Base-by-base conservation (phyloP, 2,329 filamentous ascomycete species). In the Botryotinia convoluta region DNA sequence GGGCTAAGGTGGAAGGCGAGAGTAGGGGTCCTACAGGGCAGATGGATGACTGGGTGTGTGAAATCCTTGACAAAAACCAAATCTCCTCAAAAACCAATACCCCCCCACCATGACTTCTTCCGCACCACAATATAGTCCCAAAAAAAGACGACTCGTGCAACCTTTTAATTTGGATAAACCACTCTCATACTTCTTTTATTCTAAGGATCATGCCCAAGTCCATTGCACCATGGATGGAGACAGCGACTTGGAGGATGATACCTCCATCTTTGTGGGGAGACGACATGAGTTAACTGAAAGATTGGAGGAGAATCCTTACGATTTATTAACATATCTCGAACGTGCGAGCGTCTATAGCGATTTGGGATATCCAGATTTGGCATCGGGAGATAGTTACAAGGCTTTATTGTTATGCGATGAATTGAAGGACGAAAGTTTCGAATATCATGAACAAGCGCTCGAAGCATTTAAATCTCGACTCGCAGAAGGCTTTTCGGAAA, bases 391-490 rank as follows among this genome's bases (percentile, higher is more conserved):
- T 84, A 93, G 94, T 8, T 98, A 98, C 81, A 91, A 92, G 72
- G 94, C 95, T 1, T 86, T 98, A n/a, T 88, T 97, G 6, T 85
- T 99, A 64, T 88, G 92, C 26, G 95, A 98, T 80, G 93, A 96
- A 77, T 87, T 94, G 51, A 83, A 87, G 76, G 91, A 96, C 72
- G 92, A 95, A 75, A 88, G 89, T 57, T 95, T 93, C 77, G 94
- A 98, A 82, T 97, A 94, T 79, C 91, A 96, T 80, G 90, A 94
- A 26, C 84, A 88, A 77, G 90, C 91, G 14, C 77, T 86, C 10
- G 87, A 88, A 42, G 73, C 78, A 8, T 72, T 81, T 48, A 69
- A 73, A 32, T 45, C 62, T 14, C 74, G 76, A 26, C 74, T 74
- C 44, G 72, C 70, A 22, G 74, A 75, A 72, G 78, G 73, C 12